phyloP scores from a whole-genome alignment of 2,329 filamentous ascomycete genomes.

The Sporothrix brunneoviolacea region DNA sequence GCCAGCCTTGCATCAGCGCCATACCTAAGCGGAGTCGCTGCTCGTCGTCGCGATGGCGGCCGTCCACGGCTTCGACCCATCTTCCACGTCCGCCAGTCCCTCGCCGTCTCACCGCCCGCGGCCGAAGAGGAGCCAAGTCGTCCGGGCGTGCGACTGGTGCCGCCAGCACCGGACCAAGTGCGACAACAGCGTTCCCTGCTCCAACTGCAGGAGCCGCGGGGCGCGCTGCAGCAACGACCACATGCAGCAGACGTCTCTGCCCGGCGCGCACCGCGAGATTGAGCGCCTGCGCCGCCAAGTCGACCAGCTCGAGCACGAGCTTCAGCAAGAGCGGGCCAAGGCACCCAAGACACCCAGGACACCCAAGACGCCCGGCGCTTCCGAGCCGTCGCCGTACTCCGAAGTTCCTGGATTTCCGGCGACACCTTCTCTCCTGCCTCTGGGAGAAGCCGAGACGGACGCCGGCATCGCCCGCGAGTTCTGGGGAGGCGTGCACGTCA shows the following conservation, averaged over 20 bases:
- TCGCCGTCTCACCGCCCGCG: no score
- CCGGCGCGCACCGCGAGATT: not conserved
- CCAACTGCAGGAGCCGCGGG: constrained; percentile 27
- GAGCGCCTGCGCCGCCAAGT: not conserved
- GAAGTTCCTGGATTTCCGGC: not conserved
- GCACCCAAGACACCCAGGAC: not conserved
- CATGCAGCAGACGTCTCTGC: not conserved
- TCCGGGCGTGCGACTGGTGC: constrained; percentile 34
- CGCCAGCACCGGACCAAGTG: constrained; percentile 37
- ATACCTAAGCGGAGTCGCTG: no score
- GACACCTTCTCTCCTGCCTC: not conserved
- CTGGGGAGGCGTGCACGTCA: constrained; percentile 5
- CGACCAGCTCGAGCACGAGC: not conserved
- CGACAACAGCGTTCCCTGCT: constrained; percentile 33
- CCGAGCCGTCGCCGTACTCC: not conserved
- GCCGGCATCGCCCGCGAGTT: not conserved
- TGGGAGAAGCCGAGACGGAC: not conserved
- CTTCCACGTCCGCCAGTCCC: no score
- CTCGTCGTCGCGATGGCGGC: no score
- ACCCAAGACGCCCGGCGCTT: not conserved
- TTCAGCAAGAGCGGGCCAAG: not conserved
- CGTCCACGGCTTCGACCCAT: no score
- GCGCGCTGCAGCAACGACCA: not conserved
- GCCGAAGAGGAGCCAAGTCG: constrained; percentile 17
- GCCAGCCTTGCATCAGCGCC: no score